Base-by-base conservation (phyloP, 1,139 yeast genomes). In the Zhuliangozyma blackwelliae region DNA sequence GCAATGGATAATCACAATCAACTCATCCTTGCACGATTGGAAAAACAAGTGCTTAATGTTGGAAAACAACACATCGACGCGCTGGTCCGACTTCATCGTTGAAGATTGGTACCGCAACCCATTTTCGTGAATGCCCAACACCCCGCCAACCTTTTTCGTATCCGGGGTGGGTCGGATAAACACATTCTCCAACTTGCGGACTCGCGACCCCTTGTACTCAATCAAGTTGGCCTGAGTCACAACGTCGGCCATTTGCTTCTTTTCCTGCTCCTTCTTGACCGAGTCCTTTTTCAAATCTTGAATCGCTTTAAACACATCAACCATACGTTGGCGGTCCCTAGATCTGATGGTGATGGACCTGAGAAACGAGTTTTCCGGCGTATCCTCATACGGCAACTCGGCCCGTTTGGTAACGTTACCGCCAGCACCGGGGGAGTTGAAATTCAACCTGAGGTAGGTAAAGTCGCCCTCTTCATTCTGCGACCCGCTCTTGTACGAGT, bases 401-500 rank as follows among this genome's bases (percentile, higher is more conserved):
- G 77, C 75, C 52, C 78, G 81, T 51, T 80, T 84, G 36, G 84
- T 73, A 21, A 75, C 73, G 44, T 77, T 77, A 44, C 86, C 86
- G 43, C 85, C 85, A 35, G 81, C 81, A 49, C 97, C 97, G 1
- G 98, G 98, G 1, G 96, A 83, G 58, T 90, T 83, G 69, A 92
- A 89, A 59, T 92, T 92, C 52, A 92, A 73, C 61, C 98, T 79
- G 52, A 92, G 63, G 54, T 87, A 90, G 2, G 96, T 90, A 58
- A 77, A 89, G 48, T 90, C 97, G 32, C 97, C 97, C 66, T 94
- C 98, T 54, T 92, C 98, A 48, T 84, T 88, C 55, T 89, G 92
- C 20, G 95, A 85, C 34, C 97, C 97, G 59, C 88, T 90, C 57
- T 90, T 92, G 63, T 87, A 90, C 7, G 97, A 72, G 55, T 89